A percentile compares a stretch with the other conserved stretches of the same genome.
These are phyloP conservation scores for Cucurbita maxima DNA, from an alignment of 306 rosid genomes.

Conservation along the genomic window DNA sequence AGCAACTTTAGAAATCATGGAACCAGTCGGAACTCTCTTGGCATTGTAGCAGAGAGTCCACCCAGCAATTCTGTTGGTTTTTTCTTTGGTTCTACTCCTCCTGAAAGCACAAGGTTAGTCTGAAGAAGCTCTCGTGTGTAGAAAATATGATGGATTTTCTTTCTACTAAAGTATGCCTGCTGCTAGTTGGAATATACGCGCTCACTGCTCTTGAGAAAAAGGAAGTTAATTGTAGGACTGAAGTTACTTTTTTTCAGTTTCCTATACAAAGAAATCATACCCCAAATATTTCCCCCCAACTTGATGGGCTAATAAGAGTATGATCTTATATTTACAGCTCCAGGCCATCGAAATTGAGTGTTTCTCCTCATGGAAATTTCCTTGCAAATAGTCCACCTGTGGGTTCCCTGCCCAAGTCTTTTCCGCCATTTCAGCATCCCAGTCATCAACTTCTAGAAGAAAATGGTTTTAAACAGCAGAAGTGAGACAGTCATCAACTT, in stretches of 20 bases:
- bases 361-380: slow-evolving; percentile 70
- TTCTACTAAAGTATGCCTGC: not conserved
- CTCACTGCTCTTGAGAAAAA: not conserved
- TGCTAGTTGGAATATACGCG: not conserved
- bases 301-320: slow-evolving; percentile 15
- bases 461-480: slow-evolving; percentile 90
- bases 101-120: slow-evolving; percentile 83
- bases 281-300: not conserved
- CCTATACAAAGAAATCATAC: slow-evolving; percentile 3
- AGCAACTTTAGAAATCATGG: slow-evolving; percentile 72
- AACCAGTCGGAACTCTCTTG: slow-evolving; percentile 42
- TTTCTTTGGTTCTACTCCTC: slow-evolving; percentile 91
- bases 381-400: slow-evolving; percentile 79
- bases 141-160: slow-evolving; percentile 1
- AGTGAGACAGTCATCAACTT: slow-evolving; percentile 30
- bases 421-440: slow-evolving; percentile 96
- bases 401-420: slow-evolving; percentile 91
- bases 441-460: slow-evolving; percentile 95
- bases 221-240: slow-evolving; percentile 6
- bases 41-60: slow-evolving; percentile 82
- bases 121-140: slow-evolving; percentile 15
- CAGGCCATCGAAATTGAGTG: slow-evolving; percentile 61
- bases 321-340: slow-evolving; percentile 34
- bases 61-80: slow-evolving; percentile 90
- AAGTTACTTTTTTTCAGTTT: slow-evolving; percentile 2